Evolutionary conservation across 805 yeast species (phyloP), one percentile per base, ranked within the genome.

Genomic region (Peterozyma xylosa): DNA sequence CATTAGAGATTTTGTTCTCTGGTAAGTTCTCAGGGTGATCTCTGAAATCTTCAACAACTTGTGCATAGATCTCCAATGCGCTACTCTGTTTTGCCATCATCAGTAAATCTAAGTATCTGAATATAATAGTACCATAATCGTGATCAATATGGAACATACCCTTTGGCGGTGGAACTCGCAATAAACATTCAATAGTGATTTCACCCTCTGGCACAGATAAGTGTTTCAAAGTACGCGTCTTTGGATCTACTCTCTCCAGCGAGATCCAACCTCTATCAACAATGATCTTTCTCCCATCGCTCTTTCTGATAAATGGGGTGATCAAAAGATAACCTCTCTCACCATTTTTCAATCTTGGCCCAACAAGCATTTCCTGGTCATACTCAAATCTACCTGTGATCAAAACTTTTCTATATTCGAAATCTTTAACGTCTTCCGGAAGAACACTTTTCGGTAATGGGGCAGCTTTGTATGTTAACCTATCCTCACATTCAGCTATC

Each of bases 191-290:
- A 35, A 93, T 66, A 33, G 79, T 79, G 35, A 86, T 84, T 46
- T 75, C 82, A 1, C 87, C 90, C 47, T 67, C 64, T 1, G 96
- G 96, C 46, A 83, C 57, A 1, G 95, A 80, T 47, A 86, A 67
- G 58, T 85, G 88, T 17, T 76, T 73, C 45, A 90, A 69, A 11
- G 63, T 63, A 46, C 77, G 85, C 53, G 51, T 69, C 51, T 45
- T 71, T 47, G 70, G 95, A 59, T 63, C 61, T 43, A 78, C 76
- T 48, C 77, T 78, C 11, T 78, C 85, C 51, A 84, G 88, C 21
- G 77, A 66, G 38, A 93, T 78, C 95, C 97, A 93, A 13, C 99
- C 99, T 51, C 99, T 75, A 59, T 87, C 95, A 29, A 93, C 74
- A 43, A 93, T 66, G 14, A 93, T 68, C 42, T 86, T 90, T 39